Conservation (phyloP, 495 filamentous ascomycete species). For the Podospora conica region DNA sequence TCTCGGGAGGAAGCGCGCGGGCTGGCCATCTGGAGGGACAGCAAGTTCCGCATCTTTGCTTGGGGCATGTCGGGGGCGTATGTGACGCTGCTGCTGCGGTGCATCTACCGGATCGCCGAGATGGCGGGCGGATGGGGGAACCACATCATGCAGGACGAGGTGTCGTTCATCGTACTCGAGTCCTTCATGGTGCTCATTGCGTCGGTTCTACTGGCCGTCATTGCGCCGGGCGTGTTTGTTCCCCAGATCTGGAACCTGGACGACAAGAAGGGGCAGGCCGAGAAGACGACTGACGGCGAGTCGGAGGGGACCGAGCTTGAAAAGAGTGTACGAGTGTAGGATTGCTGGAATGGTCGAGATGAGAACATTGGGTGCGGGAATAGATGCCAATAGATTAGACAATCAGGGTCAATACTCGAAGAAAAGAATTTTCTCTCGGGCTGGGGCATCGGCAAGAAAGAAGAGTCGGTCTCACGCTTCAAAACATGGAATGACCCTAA, state of each 20-base stretch:
- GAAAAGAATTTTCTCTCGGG: not conserved
- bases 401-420: not conserved
- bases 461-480: too few species aligned
- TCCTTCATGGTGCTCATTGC: constrained; percentile 37
- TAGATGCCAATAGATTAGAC: too few species aligned
- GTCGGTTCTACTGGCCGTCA: constrained; percentile 29
- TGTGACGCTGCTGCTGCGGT: constrained; percentile 55
- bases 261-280: not conserved
- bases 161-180: constrained; percentile 58
- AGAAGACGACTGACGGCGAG: not conserved
- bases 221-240: constrained; percentile 37
- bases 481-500: too few species aligned
- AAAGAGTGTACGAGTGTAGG: not conserved
- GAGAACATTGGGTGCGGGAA: too few species aligned
- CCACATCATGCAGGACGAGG: constrained; percentile 59
- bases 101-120: constrained; percentile 63
- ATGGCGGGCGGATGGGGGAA: constrained; percentile 66
- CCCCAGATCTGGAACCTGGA: constrained; percentile 31
- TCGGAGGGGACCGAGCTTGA: constrained; percentile 6
- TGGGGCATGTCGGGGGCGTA: constrained; percentile 51
- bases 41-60: constrained; percentile 49
- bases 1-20: constrained; percentile 16
- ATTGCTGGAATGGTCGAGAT: not conserved
- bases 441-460: too few species aligned
- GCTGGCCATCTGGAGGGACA: constrained; percentile 26